A percentile compares a stretch with the other conserved stretches of the same genome.
Conservation (phyloP, 2,329 filamentous ascomycete genomes). For the Aspergillus bombycis region DNA sequence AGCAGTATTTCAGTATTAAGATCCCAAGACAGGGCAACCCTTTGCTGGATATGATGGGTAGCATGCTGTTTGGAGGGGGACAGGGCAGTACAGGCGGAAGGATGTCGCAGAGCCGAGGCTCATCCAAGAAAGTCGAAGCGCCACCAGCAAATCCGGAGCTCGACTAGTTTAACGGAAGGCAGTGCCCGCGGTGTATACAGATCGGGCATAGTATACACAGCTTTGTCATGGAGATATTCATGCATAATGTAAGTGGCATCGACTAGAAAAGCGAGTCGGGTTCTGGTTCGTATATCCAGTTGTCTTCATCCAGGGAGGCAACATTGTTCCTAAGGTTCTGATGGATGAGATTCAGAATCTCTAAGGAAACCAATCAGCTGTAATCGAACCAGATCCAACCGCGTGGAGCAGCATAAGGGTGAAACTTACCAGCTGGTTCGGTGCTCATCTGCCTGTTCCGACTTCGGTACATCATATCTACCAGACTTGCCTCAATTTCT, state of each 20-base stretch:
- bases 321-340: conserved; percentile 74
- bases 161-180: conserved; percentile 36
- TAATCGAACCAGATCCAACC: background rate
- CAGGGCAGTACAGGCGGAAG: conserved; percentile 48
- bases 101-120: conserved; percentile 31
- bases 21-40: conserved; percentile 89
- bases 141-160: conserved; percentile 49
- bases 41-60: conserved; percentile 97
- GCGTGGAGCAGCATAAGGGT: background rate
- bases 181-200: background rate
- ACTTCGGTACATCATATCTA: conserved; percentile 46
- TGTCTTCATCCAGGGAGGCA: conserved; percentile 74
- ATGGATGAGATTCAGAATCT: conserved; percentile 70
- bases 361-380: conserved; percentile 43
- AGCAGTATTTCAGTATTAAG: conserved; percentile 95
- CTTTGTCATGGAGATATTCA: conserved; percentile 7
- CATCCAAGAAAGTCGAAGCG: conserved; percentile 52
- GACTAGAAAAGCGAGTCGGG: conserved; percentile 45
- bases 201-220: background rate
- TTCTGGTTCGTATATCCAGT: conserved; percentile 87
- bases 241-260: conserved; percentile 12
- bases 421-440: conserved; percentile 65
- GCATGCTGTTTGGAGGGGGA: conserved; percentile 79
- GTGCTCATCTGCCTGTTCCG: conserved; percentile 56
- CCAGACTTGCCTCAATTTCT: conserved; percentile 52